These are phyloP conservation scores for Pseudocercospora fijiensis DNA, from an alignment of 2,329 filamentous ascomycete species.

Conservation along the genomic window DNA sequence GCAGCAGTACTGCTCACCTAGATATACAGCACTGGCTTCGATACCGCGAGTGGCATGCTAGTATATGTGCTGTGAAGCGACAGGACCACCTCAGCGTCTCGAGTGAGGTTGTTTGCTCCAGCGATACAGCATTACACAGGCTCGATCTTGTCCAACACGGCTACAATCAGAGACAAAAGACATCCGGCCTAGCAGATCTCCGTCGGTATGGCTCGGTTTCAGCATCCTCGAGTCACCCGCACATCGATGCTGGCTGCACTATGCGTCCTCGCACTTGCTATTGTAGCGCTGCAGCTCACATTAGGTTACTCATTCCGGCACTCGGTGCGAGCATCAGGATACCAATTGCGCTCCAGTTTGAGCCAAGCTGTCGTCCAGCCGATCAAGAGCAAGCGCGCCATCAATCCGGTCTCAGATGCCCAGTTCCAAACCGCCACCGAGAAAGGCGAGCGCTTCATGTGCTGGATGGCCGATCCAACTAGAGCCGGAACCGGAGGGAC, in stretches of 20 bases:
- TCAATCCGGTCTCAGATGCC: background rate
- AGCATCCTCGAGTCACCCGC: background rate
- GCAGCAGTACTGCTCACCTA: background rate
- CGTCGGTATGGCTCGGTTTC: background rate
- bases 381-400: background rate
- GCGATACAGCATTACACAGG: background rate
- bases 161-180: background rate
- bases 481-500: background rate
- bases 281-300: background rate
- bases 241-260: background rate
- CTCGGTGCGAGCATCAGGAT: background rate
- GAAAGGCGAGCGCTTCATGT: slow-evolving; percentile 2
- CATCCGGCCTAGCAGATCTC: background rate
- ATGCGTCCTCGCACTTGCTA: background rate
- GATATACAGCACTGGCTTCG: background rate
- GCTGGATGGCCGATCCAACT: background rate
- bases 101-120: background rate
- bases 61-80: background rate
- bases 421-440: background rate
- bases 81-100: background rate
- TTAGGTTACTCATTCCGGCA: background rate
- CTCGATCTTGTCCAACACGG: background rate
- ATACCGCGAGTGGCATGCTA: background rate
- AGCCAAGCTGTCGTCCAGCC: background rate
- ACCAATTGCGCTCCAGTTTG: background rate